phyloP scores from a whole-genome alignment of 2,329 filamentous ascomycete species.

The Colletotrichum truncatum region DNA sequence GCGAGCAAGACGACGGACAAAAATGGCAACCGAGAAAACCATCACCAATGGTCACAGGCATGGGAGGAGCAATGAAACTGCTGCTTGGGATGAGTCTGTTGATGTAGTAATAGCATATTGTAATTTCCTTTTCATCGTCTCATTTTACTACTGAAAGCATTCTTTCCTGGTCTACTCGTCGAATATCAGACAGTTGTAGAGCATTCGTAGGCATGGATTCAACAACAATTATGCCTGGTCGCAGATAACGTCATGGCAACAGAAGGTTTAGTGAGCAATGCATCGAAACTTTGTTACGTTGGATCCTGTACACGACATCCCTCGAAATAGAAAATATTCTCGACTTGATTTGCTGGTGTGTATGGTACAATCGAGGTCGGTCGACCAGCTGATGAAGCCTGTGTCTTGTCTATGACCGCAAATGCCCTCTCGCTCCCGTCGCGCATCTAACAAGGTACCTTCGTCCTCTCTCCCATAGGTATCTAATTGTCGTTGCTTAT shows the following conservation, averaged over 20 bases:
- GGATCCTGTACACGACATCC: background rate
- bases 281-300: background rate
- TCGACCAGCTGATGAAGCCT: conserved; percentile 23
- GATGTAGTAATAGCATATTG: too few species aligned
- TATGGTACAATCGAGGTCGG: conserved; percentile 31
- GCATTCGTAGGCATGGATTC: too few species aligned
- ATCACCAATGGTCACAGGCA: conserved; percentile 22
- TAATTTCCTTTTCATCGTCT: too few species aligned
- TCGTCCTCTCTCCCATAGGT: background rate
- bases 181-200: too few species aligned
- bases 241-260: background rate
- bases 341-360: conserved; percentile 25
- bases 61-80: conserved; percentile 12
- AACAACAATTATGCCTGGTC: too few species aligned
- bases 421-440: conserved; percentile 16
- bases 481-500: conserved; percentile 5
- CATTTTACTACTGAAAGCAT: too few species aligned
- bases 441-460: background rate
- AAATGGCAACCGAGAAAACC: background rate
- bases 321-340: background rate
- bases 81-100: background rate
- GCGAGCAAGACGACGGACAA: background rate
- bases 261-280: too few species aligned
- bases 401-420: conserved; percentile 23
- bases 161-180: too few species aligned